Evolutionary conservation across 495 filamentous ascomycete species (phyloP).

Genomic region (Lepidopterella palustris): DNA sequence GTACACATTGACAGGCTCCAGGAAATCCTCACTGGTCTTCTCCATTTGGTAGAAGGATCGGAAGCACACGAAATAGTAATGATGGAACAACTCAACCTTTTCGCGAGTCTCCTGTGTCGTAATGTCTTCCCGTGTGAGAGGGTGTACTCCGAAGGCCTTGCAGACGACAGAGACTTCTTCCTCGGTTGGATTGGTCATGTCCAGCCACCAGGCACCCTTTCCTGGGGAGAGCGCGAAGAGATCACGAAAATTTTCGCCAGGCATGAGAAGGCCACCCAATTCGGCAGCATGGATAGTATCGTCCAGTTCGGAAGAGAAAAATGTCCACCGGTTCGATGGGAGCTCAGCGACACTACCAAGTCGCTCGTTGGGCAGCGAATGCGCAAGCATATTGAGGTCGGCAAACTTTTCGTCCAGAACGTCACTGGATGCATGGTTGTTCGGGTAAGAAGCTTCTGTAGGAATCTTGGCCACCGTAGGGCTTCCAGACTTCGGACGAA

Average conservation of each 20-base stretch:
- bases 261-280: conserved; percentile 77
- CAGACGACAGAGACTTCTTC: conserved; percentile 84
- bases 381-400: conserved; percentile 3
- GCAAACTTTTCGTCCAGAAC: conserved; percentile 35
- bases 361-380: conserved; percentile 8
- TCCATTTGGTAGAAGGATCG: conserved; percentile 83
- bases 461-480: conserved; percentile 31
- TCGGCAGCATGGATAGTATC: conserved; percentile 85
- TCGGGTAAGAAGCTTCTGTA: conserved; percentile 28
- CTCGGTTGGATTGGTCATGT: conserved; percentile 82
- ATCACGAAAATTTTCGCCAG: conserved; percentile 80
- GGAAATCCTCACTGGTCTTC: conserved; percentile 64
- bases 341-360: conserved; percentile 21
- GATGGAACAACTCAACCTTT: conserved; percentile 95
- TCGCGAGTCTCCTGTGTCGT: conserved; percentile 88
- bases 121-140: conserved; percentile 91
- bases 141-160: conserved; percentile 87
- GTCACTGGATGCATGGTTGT: conserved; percentile 10
- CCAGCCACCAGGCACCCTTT: conserved; percentile 88
- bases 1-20: conserved; percentile 92
- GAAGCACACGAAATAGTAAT: conserved; percentile 98
- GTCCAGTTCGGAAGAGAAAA: conserved; percentile 91
- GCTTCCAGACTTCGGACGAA: conserved; percentile 40
- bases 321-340: conserved; percentile 63
- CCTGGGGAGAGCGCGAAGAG: conserved; percentile 76